phyloP scores from a whole-genome alignment of 495 filamentous ascomycete genomes.

The Parathielavia appendiculata region DNA sequence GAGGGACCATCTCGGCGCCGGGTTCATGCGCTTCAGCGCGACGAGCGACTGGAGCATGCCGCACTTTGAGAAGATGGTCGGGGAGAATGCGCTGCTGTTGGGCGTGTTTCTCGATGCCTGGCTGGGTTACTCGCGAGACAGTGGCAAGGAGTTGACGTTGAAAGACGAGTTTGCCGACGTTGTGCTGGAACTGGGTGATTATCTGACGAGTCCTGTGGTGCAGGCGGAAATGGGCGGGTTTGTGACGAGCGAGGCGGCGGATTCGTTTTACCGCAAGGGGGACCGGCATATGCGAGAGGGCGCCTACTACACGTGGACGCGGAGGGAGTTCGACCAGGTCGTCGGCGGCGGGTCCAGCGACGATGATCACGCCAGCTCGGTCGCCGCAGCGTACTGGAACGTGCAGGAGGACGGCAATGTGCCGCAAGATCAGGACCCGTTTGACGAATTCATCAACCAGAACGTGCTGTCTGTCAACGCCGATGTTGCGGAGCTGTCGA shows the following conservation, averaged over 20 bases:
- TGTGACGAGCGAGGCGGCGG: constrained; percentile 85
- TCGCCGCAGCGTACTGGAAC: constrained; percentile 81
- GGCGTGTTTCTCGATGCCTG: constrained; percentile 86
- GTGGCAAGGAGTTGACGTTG: constrained; percentile 16
- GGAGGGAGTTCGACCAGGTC: constrained; percentile 76
- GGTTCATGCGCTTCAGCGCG: constrained; percentile 86
- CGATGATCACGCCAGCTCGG: constrained; percentile 55
- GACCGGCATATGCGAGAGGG: constrained; percentile 88
- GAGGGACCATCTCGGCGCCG: constrained; percentile 83
- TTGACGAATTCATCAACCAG: constrained; percentile 90
- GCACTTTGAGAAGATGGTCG: constrained; percentile 98
- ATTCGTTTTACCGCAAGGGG: constrained; percentile 68
- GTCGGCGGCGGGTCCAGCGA: constrained; percentile 46
- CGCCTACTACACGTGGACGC: constrained; percentile 92
- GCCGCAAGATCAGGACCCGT: constrained; percentile 71
- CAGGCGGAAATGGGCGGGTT: constrained; percentile 68
- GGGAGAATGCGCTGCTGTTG: constrained; percentile 86
- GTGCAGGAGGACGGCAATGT: constrained; percentile 88
- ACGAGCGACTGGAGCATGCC: constrained; percentile 88
- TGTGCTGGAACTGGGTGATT: constrained; percentile 77
- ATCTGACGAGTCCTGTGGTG: constrained; percentile 67
- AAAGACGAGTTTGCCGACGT: constrained; percentile 64
- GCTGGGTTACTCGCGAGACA: constrained; percentile 57
- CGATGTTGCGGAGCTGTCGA: constrained; percentile 61
- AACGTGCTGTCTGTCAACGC: constrained; percentile 50